Percentiles rank a stretch among this genome's conserved stretches.
Evolutionary conservation across 805 yeast genomes (phyloP).

Genomic region (Pichia membranifaciens): DNA sequence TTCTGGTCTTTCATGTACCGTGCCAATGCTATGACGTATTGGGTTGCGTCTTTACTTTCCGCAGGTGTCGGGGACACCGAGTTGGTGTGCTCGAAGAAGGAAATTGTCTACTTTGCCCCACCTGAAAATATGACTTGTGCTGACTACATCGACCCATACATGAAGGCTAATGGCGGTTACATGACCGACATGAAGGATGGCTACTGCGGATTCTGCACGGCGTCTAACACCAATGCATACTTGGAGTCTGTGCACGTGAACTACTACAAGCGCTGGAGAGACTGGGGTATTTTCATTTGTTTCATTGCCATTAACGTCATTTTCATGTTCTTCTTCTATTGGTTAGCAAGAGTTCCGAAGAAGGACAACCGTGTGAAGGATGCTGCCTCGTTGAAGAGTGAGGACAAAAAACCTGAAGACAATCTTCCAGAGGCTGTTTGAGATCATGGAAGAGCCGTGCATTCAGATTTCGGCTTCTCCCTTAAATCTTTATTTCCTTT

Average conservation of each 20-base stretch:
- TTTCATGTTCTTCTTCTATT: slow-evolving; percentile 34
- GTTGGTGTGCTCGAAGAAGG: slow-evolving; percentile 44
- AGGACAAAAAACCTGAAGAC: slow-evolving; percentile 12
- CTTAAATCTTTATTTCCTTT: no score
- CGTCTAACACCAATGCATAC: slow-evolving; percentile 51
- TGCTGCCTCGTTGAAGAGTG: slow-evolving; percentile 19
- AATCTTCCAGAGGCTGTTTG: not conserved
- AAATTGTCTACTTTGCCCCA: slow-evolving; percentile 45
- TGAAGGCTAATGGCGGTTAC: slow-evolving; percentile 41
- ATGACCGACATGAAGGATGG: slow-evolving; percentile 41
- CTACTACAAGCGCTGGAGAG: slow-evolving; percentile 52
- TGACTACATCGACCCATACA: slow-evolving; percentile 40
- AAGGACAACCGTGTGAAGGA: slow-evolving; percentile 33
- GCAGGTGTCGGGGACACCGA: slow-evolving; percentile 47
- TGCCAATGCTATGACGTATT: slow-evolving; percentile 63
- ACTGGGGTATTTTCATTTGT: slow-evolving; percentile 50
- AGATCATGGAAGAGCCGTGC: not conserved
- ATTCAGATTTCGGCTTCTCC: no score
- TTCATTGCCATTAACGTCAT: slow-evolving; percentile 40
- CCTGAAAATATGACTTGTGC: slow-evolving; percentile 54
- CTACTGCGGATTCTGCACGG: slow-evolving; percentile 56
- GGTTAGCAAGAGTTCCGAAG: slow-evolving; percentile 75
- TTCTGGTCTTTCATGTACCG: slow-evolving; percentile 80
- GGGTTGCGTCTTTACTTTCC: slow-evolving; percentile 49
- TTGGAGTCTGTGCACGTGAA: slow-evolving; percentile 41